Conservation (phyloP, 2,329 filamentous ascomycete species). For the Fusarium redolens region DNA sequence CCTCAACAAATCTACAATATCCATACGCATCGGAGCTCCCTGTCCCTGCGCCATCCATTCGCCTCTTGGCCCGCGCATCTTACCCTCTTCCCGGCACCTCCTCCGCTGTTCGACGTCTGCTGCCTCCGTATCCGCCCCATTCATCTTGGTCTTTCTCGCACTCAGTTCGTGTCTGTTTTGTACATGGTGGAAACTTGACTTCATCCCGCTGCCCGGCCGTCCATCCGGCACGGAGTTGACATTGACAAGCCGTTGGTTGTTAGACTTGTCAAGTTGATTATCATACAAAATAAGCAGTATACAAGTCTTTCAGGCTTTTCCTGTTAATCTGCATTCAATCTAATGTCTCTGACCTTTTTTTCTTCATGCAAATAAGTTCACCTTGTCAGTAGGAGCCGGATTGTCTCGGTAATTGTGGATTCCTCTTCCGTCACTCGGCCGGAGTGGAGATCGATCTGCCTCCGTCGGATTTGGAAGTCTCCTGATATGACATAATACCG, state of each 20-base stretch:
- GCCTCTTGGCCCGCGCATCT: slow-evolving; percentile 40
- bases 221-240: slow-evolving; percentile 5
- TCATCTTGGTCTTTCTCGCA: slow-evolving; percentile 1
- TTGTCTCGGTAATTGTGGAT: slow-evolving; percentile 9
- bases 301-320: not conserved
- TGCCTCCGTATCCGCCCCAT: slow-evolving; percentile 12
- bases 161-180: not conserved
- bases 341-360: not conserved
- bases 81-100: slow-evolving; percentile 34
- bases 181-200: slow-evolving; percentile 29
- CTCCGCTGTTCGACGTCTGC: slow-evolving; percentile 33
- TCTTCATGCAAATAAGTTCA: not conserved
- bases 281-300: not conserved
- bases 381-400: not conserved
- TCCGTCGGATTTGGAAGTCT: slow-evolving; percentile 15
- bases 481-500: not conserved
- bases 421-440: slow-evolving; percentile 35
- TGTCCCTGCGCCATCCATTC: slow-evolving; percentile 16
- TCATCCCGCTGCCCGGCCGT: not conserved
- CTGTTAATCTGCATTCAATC: not conserved
- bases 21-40: slow-evolving; percentile 13
- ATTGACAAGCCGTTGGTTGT: not conserved
- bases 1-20: slow-evolving; percentile 40
- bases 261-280: not conserved
- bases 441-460: slow-evolving; percentile 25